Conservation (phyloP, 1,139 yeast genomes). For the Yamadazyma dendronema region DNA sequence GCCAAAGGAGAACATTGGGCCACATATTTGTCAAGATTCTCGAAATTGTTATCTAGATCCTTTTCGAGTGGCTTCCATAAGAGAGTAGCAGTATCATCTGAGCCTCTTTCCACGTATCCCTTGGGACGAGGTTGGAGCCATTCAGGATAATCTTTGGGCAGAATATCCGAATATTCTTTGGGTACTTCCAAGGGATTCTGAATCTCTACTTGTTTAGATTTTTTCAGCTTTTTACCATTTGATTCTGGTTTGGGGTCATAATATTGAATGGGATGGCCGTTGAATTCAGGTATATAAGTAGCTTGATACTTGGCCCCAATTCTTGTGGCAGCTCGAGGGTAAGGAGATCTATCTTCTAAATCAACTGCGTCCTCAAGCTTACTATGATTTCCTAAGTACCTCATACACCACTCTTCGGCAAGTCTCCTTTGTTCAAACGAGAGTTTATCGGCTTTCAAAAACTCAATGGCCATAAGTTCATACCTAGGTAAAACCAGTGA, state of each 20-base stretch:
- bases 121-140: slow-evolving; percentile 80
- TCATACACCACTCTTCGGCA: slow-evolving; percentile 73
- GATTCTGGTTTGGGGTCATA: slow-evolving; percentile 43
- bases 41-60: slow-evolving; percentile 30
- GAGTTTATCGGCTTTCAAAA: slow-evolving; percentile 45
- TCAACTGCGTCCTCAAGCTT: slow-evolving; percentile 78
- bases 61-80: slow-evolving; percentile 60
- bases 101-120: slow-evolving; percentile 87
- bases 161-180: slow-evolving; percentile 37
- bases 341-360: slow-evolving; percentile 70
- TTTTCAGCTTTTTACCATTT: slow-evolving; percentile 17
- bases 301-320: slow-evolving; percentile 77
- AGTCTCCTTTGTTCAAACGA: slow-evolving; percentile 49
- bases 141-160: slow-evolving; percentile 54
- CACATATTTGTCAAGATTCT: slow-evolving; percentile 53
- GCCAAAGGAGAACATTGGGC: slow-evolving; percentile 59
- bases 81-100: slow-evolving; percentile 60
- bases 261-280: slow-evolving; percentile 65
- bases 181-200: slow-evolving; percentile 44
- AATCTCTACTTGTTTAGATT: slow-evolving; percentile 19
- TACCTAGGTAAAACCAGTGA: slow-evolving; percentile 47
- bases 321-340: slow-evolving; percentile 79
- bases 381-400: slow-evolving; percentile 79
- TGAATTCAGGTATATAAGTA: slow-evolving; percentile 63
- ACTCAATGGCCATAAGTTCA: slow-evolving; percentile 58